Base-by-base conservation (phyloP, 305 asterid species). In the Fraxinus dipetala region DNA sequence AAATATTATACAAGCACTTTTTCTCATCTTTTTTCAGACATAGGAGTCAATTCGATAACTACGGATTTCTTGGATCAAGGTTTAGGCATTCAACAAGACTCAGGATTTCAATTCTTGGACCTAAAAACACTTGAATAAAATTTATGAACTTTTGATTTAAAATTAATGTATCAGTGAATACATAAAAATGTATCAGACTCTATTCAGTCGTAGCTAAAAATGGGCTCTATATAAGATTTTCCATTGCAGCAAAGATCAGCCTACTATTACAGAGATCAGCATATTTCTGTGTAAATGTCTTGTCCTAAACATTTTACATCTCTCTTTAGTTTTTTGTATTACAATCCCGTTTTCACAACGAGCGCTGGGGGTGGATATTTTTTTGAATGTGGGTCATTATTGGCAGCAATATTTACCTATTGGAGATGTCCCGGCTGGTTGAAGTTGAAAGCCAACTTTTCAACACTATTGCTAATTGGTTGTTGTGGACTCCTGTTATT, bases 311-410 rank as follows among this genome's bases (percentile, higher is more conserved):
- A 83, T 78, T 74, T 81, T 87, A 90, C 87, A 87, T 26, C 65
- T 79, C 87, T 83, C 32, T 84, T 87, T 87, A 16, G 85, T 75
- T 83, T 86, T 89, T 80, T 89, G 85, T 84, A 89, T 88, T 87
- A 87, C 89, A 85, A 85, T 92, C 80, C 94, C 93, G 72, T 90
- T 92, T 87, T 88, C 93, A 38, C n/a, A 22, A 82, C 82, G 4
- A 18, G 28, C 72, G 87, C 80, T 45, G 82, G 80, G 51, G 84
- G 78, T 75, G 81, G 72, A 63, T 3, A 24, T 9, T 61, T 84
- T 89, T 51, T 88, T 65, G 82, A 81, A 84, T 35, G 78, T n/a
- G 73, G 74, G 54, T 72, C 84, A 70, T 84, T 90, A 87, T 77
- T 85, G 82, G 76, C 84, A 40, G 87, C 81, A 75, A 84, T 31